Percentiles rank a stretch among this genome's conserved stretches.
These are phyloP conservation scores for Fusarium sp. DNA, from an alignment of 2,329 filamentous ascomycete genomes.

Conservation along the genomic window DNA sequence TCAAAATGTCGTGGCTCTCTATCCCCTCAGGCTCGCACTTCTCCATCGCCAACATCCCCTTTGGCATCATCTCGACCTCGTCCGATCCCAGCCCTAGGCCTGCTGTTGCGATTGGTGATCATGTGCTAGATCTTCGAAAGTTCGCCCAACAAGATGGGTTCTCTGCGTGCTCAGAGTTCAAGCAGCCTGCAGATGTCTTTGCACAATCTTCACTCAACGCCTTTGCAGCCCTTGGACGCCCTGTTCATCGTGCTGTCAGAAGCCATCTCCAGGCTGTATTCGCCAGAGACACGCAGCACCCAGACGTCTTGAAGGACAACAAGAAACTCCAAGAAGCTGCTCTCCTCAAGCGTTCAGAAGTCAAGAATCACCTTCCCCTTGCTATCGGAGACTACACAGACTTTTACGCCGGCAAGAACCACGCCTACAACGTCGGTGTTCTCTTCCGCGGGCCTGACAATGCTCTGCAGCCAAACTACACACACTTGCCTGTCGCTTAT, in stretches of 20 bases:
- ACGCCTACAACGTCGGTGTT: constrained; percentile 74
- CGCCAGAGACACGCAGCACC: constrained; percentile 60
- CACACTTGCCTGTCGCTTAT: constrained; percentile 81
- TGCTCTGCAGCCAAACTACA: constrained; percentile 83
- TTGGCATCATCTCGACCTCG: constrained; percentile 78
- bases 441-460: constrained; percentile 78
- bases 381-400: constrained; percentile 85
- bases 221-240: constrained; percentile 65
- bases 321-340: constrained; percentile 43
- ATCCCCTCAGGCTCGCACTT: constrained; percentile 48
- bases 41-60: constrained; percentile 80
- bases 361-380: constrained; percentile 77
- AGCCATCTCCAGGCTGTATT: constrained; percentile 71
- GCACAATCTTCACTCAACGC: constrained; percentile 45
- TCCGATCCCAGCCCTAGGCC: constrained; percentile 65
- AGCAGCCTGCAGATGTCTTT: constrained; percentile 43
- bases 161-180: constrained; percentile 37
- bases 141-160: constrained; percentile 63
- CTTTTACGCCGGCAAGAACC: constrained; percentile 82
- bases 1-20: constrained; percentile 45
- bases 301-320: constrained; percentile 50
- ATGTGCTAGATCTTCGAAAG: constrained; percentile 73
- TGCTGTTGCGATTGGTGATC: constrained; percentile 76
- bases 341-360: constrained; percentile 51
- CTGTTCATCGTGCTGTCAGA: constrained; percentile 75